Evolutionary conservation across 108 stramenopile genomes (phyloP), one percentile per base, ranked within the genome.

Genomic region (Cyclotella atomus): DNA sequence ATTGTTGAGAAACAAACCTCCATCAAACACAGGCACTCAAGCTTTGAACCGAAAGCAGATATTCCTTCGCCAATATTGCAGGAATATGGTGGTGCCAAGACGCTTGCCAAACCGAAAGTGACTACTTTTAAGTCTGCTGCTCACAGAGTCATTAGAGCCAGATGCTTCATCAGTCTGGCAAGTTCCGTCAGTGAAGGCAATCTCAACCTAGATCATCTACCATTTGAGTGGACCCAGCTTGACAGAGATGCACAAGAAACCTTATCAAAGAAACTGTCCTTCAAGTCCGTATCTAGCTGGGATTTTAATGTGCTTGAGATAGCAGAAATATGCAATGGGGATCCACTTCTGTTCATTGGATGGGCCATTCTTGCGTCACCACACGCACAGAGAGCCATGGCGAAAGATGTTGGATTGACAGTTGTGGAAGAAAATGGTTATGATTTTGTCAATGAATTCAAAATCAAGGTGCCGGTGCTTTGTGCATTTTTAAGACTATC

Each of bases 301-400:
- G 79, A 69, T 1, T 80, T 60, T 34, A 68, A 80, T n/a, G 65
- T 60, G 0, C 14, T 75, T 34, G 79, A 75, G 2, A 25, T 80
- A 14, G 34, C 57, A 4, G 38, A 68, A 36, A 47, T 15, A 25
- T 75, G 73, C 64, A 28, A 65, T 4, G 56, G 66, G 8, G 4
- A 44, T 27, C 79, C 73, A 0, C 59, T 80, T 2, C 46, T 80
- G 1, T 70, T 80, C 24, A 56, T 70, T 41, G 79, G 79, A 0
- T 80, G 79, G 79, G 79, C 79, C 54, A 69, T 80, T 17, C 56
- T 80, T 44, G 73, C 73, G 21, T 67, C 79, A 3, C 79, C 79
- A 1, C 66, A 69, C 33, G 68, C 79, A 1, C 79, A 80, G 33
- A 45, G 24, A 27, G 67, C 54, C 27, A 80, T 80, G 73, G 79